These are phyloP conservation scores for Arthromyces matolae DNA, from an alignment of 768 basidiomycete species.

Conservation along the genomic window DNA sequence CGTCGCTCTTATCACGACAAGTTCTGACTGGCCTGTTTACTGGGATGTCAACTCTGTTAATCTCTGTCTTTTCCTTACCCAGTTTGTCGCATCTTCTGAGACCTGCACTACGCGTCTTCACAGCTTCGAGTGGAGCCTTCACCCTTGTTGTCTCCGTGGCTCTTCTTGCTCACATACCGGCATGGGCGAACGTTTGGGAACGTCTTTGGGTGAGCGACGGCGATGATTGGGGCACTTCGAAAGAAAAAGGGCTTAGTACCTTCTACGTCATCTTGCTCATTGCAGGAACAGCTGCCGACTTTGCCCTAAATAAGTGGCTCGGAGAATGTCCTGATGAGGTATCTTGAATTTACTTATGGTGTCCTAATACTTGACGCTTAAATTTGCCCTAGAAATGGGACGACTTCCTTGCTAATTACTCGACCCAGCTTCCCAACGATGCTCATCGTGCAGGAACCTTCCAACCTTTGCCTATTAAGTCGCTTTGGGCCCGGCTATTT, in stretches of 20 bases:
- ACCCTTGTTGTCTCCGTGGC: conserved; percentile 52
- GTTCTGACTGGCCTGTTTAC: conserved; percentile 38
- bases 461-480: conserved; percentile 39
- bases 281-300: conserved; percentile 48
- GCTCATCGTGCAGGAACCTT: conserved; percentile 56
- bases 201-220: conserved; percentile 51
- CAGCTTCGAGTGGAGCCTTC: conserved; percentile 54
- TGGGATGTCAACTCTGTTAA: conserved; percentile 36
- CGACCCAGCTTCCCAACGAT: conserved; percentile 49
- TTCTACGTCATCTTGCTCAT: conserved; percentile 50
- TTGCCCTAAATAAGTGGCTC: conserved; percentile 48
- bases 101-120: conserved; percentile 45
- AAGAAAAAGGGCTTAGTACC: conserved; percentile 59
- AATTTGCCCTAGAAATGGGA: conserved; percentile 57
- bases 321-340: conserved; percentile 73
- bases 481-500: conserved; percentile 53
- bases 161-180: conserved; percentile 42
- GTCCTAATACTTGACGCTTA: background rate
- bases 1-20: conserved; percentile 36
- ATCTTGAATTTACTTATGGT: conserved; percentile 16
- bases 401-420: conserved; percentile 56
- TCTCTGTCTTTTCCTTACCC: conserved; percentile 41
- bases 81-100: conserved; percentile 44
- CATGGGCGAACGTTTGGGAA: conserved; percentile 64
- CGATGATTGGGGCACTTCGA: conserved; percentile 47